Percentiles rank a stretch among this genome's conserved stretches.
These are phyloP conservation scores for Lepidium campestre DNA, from an alignment of 441 rosid species.

Conservation along the genomic window DNA sequence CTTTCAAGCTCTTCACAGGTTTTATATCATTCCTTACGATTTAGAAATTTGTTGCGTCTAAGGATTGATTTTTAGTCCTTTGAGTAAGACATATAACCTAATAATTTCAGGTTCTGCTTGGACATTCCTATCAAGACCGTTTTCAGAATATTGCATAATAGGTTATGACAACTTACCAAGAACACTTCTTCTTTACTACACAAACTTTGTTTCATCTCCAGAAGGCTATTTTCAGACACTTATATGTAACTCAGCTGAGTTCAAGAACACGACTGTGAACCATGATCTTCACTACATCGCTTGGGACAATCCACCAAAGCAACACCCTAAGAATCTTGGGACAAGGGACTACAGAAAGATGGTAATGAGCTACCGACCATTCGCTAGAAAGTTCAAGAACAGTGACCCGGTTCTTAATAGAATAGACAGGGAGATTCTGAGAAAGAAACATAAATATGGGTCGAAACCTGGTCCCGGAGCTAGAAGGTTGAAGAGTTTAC, in stretches of 20 bases:
- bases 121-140: slow-evolving; percentile 77
- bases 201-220: slow-evolving; percentile 79
- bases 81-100: not conserved
- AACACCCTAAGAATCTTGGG: slow-evolving; percentile 67
- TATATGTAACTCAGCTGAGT: slow-evolving; percentile 83
- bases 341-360: slow-evolving; percentile 58
- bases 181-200: slow-evolving; percentile 77
- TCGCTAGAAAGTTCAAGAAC: slow-evolving; percentile 79
- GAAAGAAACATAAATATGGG: slow-evolving; percentile 35
- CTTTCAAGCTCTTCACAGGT: slow-evolving; percentile 95
- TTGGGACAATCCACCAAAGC: slow-evolving; percentile 93
- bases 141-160: slow-evolving; percentile 64
- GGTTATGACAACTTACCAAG: slow-evolving; percentile 97
- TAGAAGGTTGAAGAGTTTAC: slow-evolving; percentile 54
- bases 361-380: slow-evolving; percentile 72
- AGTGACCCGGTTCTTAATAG: slow-evolving; percentile 60
- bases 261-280: slow-evolving; percentile 72
- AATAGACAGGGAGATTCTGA: slow-evolving; percentile 67
- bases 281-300: slow-evolving; percentile 79
- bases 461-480: slow-evolving; percentile 61
- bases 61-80: not conserved
- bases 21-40: too few species aligned
- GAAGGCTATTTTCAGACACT: slow-evolving; percentile 95
- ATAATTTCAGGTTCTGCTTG: slow-evolving; percentile 92
- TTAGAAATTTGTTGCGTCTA: not conserved